Conservation (phyloP, 2,329 filamentous ascomycete species). For the Fusarium pseudograminearum region DNA sequence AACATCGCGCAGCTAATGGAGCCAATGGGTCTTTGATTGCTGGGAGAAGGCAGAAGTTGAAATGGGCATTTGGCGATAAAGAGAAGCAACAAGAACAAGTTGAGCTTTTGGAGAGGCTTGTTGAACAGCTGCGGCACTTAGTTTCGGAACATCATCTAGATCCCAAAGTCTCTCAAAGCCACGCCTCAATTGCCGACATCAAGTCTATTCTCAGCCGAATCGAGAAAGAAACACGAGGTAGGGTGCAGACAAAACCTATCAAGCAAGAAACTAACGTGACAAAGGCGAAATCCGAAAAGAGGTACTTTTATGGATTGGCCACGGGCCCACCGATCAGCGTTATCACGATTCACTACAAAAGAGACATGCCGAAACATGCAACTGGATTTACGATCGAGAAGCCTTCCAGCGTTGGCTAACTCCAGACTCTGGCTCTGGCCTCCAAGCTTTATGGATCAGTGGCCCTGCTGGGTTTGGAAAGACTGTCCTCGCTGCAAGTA, state of each 20-base stretch:
- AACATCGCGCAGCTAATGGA: neutral
- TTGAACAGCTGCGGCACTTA: neutral
- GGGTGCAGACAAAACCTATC: rapidly evolving
- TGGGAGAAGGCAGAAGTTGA: neutral
- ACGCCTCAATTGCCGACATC: neutral
- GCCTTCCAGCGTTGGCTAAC: neutral
- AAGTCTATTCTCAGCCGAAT: neutral
- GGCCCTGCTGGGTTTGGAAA: conserved; percentile 49
- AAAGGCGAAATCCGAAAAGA: neutral
- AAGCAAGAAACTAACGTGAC: neutral
- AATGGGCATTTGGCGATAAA: neutral
- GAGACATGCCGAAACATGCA: neutral
- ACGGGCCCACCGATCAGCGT: neutral
- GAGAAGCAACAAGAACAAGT: neutral
- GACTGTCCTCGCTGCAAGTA: conserved; percentile 49
- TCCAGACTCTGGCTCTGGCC: neutral
- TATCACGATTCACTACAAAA: neutral
- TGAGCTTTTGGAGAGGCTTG: neutral
- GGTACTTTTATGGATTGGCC: neutral
- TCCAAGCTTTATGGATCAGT: neutral
- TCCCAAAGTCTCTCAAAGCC: neutral
- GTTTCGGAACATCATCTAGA: neutral
- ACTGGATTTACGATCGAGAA: neutral
- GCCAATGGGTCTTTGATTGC: neutral
- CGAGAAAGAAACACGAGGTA: neutral